Conservation (phyloP, 2,329 filamentous ascomycete species). For the Sporothrix euskadiensis region DNA sequence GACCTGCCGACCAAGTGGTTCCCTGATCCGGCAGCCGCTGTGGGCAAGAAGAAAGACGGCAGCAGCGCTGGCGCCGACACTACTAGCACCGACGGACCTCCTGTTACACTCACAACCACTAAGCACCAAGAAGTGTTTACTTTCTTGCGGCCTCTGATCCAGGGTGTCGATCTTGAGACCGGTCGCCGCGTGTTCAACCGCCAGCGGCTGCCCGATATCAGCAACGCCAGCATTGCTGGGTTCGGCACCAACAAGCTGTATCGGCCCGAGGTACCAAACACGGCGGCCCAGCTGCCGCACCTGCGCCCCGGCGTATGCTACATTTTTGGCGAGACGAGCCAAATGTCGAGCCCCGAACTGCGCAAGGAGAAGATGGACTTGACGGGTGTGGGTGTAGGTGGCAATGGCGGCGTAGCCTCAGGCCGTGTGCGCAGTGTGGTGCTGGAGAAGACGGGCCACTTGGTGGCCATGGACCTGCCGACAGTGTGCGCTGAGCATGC, state of each 20-base stretch:
- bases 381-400: slow-evolving; percentile 67
- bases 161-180: slow-evolving; percentile 43
- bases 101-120: slow-evolving; percentile 72
- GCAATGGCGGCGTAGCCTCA: slow-evolving; percentile 63
- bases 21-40: slow-evolving; percentile 41
- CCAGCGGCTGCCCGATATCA: slow-evolving; percentile 49
- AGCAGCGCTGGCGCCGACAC: not conserved
- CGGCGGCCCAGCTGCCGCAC: slow-evolving; percentile 58
- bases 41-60: slow-evolving; percentile 40
- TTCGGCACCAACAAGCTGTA: slow-evolving; percentile 60
- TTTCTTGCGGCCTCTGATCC: slow-evolving; percentile 64
- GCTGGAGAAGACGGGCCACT: slow-evolving; percentile 68
- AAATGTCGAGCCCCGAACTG: slow-evolving; percentile 53
- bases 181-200: slow-evolving; percentile 45
- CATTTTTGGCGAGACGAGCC: slow-evolving; percentile 64
- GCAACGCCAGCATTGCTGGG: slow-evolving; percentile 41
- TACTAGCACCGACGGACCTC: slow-evolving; percentile 36
- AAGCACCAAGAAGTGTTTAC: slow-evolving; percentile 87
- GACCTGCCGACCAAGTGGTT: slow-evolving; percentile 65
- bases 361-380: slow-evolving; percentile 59
- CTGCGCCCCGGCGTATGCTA: slow-evolving; percentile 68
- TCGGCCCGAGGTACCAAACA: slow-evolving; percentile 61
- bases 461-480: slow-evolving; percentile 81
- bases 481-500: slow-evolving; percentile 63
- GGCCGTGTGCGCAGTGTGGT: slow-evolving; percentile 68